Evolutionary conservation across 129 eudicot species (phyloP).

Genomic region (Centrapalus pauciflorus): DNA sequence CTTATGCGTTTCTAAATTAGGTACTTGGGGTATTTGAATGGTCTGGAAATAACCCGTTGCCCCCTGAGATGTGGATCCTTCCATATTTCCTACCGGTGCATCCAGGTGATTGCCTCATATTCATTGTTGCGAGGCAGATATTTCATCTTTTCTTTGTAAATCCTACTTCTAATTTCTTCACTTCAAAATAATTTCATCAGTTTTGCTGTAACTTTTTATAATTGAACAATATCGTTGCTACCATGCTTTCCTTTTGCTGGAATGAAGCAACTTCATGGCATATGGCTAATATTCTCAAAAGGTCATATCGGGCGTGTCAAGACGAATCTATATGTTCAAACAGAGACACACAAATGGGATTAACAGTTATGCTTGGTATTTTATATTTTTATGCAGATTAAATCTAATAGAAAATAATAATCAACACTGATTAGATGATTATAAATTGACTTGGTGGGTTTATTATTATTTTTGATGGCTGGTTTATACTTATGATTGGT

Average conservation of each 20-base stretch:
- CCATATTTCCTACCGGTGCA: slow-evolving; percentile 80
- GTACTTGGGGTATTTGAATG: slow-evolving; percentile 91
- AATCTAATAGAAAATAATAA: neutral
- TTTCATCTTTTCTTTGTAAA: neutral
- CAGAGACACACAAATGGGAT: neutral
- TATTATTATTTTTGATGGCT: no score
- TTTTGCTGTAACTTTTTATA: no score
- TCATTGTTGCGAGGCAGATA: neutral
- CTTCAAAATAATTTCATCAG: neutral
- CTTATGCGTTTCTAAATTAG: slow-evolving; percentile 37
- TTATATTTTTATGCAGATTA: neutral
- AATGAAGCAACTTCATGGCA: neutral
- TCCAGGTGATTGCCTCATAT: slow-evolving; percentile 53
- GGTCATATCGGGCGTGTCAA: neutral
- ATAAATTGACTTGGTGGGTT: neutral
- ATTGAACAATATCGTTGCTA: neutral
- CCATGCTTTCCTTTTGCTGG: neutral
- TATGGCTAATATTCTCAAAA: neutral
- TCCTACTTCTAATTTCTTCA: neutral
- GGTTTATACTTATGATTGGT: neutral
- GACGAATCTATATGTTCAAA: neutral
- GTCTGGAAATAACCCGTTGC: slow-evolving; percentile 93
- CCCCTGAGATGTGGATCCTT: slow-evolving; percentile 87
- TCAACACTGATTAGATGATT: neutral
- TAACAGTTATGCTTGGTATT: neutral